These are phyloP conservation scores for Phoma sp. DNA, from an alignment of 2,329 filamentous ascomycete species.

Conservation along the genomic window DNA sequence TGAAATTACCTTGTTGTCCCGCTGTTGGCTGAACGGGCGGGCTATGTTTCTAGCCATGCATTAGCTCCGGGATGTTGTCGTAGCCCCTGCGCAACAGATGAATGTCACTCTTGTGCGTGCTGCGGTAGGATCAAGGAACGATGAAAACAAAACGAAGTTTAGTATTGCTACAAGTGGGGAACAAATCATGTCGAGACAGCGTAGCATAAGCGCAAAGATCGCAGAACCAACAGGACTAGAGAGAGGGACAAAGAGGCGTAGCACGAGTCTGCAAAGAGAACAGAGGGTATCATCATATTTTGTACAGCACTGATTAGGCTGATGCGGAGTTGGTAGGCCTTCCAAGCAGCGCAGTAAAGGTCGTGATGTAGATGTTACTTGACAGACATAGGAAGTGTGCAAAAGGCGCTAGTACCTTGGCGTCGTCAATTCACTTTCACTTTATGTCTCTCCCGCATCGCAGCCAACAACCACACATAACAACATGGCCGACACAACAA, in stretches of 20 bases:
- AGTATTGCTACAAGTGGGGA: too few species aligned
- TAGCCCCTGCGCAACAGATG: background rate
- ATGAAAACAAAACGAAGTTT: too few species aligned
- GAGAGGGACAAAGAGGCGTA: too few species aligned
- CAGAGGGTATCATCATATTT: too few species aligned
- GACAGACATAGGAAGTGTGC: background rate
- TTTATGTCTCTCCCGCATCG: background rate
- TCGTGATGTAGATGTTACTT: background rate
- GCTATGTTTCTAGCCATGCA: background rate
- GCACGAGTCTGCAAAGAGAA: too few species aligned
- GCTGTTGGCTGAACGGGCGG: slow-evolving; percentile 2
- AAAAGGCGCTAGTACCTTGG: slow-evolving; percentile 11
- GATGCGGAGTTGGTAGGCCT: too few species aligned
- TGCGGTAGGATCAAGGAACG: background rate
- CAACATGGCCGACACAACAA: slow-evolving; percentile 31
- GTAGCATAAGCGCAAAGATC: too few species aligned
- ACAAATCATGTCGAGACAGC: too few species aligned
- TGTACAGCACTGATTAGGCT: too few species aligned
- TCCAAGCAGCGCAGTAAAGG: background rate
- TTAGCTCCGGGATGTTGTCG: background rate
- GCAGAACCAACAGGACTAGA: too few species aligned
- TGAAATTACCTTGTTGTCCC: background rate
- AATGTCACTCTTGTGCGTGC: background rate
- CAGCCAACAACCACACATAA: background rate
- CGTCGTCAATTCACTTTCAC: slow-evolving; percentile 7